Evolutionary conservation across 148 eudicot genomes (phyloP).

Genomic region (Chenopodium quinoa): DNA sequence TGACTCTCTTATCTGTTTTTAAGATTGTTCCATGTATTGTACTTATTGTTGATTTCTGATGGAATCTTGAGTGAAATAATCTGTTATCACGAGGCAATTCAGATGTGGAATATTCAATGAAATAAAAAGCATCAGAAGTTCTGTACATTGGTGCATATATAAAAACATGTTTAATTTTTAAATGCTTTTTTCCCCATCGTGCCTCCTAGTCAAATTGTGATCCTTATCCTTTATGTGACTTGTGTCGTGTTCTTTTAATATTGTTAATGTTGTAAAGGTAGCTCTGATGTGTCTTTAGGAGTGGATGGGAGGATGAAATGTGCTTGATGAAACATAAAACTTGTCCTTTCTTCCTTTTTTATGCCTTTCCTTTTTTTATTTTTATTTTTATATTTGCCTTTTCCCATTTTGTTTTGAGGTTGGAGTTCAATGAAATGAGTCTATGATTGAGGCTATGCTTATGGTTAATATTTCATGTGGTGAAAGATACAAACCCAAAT

Average conservation of each 20-base stretch:
- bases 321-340: conserved; percentile 3
- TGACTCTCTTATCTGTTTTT: not conserved
- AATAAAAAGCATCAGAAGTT: not conserved
- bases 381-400: not conserved
- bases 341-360: not conserved
- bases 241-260: not conserved
- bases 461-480: not conserved
- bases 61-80: not conserved
- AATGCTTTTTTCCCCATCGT: not conserved
- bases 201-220: not conserved
- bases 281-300: conserved; percentile 7
- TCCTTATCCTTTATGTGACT: not conserved
- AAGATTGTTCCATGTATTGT: not conserved
- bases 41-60: not conserved
- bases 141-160: not conserved
- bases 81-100: not conserved
- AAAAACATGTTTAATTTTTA: not conserved
- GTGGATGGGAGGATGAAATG: not conserved
- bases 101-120: not conserved
- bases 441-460: not conserved
- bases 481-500: not conserved
- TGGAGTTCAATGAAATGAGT: not conserved
- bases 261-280: not conserved
- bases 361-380: not conserved
- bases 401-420: not conserved